Conservation (phyloP, 2,329 filamentous ascomycete genomes). For the Cytospora leucostoma region DNA sequence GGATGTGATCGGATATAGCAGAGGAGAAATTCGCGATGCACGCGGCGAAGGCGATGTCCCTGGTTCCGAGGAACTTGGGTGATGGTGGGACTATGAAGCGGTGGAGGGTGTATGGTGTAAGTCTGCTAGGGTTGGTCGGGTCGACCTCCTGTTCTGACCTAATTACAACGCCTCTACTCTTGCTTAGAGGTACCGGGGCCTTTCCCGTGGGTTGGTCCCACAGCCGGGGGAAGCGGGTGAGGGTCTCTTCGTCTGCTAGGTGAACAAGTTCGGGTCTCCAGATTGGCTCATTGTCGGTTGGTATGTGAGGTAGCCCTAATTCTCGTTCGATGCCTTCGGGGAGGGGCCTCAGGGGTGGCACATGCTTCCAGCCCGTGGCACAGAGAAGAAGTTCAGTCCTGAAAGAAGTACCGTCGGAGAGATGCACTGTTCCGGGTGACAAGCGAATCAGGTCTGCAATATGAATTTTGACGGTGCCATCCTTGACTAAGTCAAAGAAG, state of each 20-base stretch:
- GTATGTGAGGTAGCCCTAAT: slow-evolving; percentile 14
- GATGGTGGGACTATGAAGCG: slow-evolving; percentile 50
- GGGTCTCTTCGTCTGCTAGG: slow-evolving; percentile 54
- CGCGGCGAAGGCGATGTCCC: slow-evolving; percentile 50
- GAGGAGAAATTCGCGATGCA: slow-evolving; percentile 46
- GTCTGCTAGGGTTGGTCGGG: slow-evolving; percentile 32
- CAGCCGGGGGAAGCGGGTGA: slow-evolving; percentile 55
- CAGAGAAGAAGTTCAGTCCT: slow-evolving; percentile 55
- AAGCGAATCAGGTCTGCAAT: slow-evolving; percentile 54
- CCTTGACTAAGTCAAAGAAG: slow-evolving; percentile 57
- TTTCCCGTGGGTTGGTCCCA: slow-evolving; percentile 49
- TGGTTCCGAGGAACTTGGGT: slow-evolving; percentile 38
- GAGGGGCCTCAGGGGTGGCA: slow-evolving; percentile 39
- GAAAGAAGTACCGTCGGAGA: slow-evolving; percentile 51
- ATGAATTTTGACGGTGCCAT: slow-evolving; percentile 54
- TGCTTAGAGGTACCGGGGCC: slow-evolving; percentile 46
- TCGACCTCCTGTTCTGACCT: slow-evolving; percentile 29
- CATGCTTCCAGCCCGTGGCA: slow-evolving; percentile 61
- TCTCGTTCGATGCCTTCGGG: slow-evolving; percentile 18
- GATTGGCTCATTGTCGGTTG: slow-evolving; percentile 28
- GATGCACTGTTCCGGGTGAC: slow-evolving; percentile 47
- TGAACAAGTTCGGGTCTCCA: slow-evolving; percentile 43
- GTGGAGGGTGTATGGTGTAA: slow-evolving; percentile 47
- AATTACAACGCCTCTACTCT: slow-evolving; percentile 38
- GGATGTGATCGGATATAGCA: slow-evolving; percentile 45